These are phyloP conservation scores for Colletotrichum navitas DNA, from an alignment of 2,329 filamentous ascomycete species.

Conservation along the genomic window DNA sequence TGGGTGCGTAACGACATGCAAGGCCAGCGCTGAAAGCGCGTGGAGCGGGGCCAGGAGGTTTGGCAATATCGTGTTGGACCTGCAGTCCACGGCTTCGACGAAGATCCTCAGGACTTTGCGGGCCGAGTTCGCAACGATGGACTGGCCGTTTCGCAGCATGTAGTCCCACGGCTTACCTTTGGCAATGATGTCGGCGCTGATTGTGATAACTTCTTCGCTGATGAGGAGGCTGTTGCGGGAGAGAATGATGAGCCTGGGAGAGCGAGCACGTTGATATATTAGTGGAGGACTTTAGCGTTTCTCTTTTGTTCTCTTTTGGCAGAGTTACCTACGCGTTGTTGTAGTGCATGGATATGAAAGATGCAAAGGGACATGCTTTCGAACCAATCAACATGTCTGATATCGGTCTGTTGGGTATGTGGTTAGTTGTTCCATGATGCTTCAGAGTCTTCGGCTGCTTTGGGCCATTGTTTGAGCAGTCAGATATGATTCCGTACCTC, in stretches of 20 bases:
- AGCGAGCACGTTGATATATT: too few species aligned
- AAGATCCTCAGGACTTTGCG: constrained; percentile 26
- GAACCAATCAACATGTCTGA: constrained; percentile 38
- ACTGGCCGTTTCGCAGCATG: constrained; percentile 30
- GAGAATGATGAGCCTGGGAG: constrained; percentile 15
- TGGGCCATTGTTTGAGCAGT: background rate
- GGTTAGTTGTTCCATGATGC: background rate
- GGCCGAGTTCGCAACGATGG: constrained; percentile 26
- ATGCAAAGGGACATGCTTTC: constrained; percentile 27
- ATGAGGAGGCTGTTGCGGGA: constrained; percentile 36
- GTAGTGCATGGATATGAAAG: constrained; percentile 32
- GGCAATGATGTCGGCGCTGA: constrained; percentile 25
- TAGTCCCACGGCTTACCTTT: constrained; percentile 37
- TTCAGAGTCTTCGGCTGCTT: too few species aligned
- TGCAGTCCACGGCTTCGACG: constrained; percentile 31
- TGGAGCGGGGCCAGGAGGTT: constrained; percentile 24
- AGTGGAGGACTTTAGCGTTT: background rate
- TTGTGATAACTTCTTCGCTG: constrained; percentile 27
- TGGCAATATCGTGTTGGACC: constrained; percentile 19
- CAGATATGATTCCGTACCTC: background rate
- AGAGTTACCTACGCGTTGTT: constrained; percentile 21
- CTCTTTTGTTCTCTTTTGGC: background rate
- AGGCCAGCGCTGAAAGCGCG: constrained; percentile 17
- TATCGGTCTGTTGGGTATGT: background rate
- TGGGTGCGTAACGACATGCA: constrained; percentile 23